Evolutionary conservation across 2,329 filamentous ascomycete genomes (phyloP).

Genomic region (Zarea fungicola): DNA sequence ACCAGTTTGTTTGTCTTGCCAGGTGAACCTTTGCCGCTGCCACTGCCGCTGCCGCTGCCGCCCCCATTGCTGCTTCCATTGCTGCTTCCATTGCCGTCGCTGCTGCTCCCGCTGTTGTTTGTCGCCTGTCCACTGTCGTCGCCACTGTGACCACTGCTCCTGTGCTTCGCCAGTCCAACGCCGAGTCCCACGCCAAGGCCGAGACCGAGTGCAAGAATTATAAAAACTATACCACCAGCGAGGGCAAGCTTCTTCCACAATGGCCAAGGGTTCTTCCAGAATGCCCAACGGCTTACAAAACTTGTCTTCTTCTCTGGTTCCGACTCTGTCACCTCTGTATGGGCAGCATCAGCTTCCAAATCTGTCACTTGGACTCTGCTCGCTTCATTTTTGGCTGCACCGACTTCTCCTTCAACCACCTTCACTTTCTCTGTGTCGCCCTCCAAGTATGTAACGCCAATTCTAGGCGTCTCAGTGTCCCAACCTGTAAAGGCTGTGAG

Average conservation of each 20-base stretch:
- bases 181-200: conserved; percentile 1
- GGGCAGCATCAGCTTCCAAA: neutral
- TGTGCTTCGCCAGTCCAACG: neutral
- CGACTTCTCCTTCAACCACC: no score
- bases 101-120: neutral
- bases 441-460: no score
- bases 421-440: no score
- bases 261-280: neutral
- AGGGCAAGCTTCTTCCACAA: neutral
- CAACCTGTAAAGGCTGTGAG: neutral
- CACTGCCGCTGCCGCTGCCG: neutral
- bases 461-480: neutral
- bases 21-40: neutral
- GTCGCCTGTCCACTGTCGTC: no score
- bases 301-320: neutral
- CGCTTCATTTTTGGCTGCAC: no score
- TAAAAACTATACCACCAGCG: neutral
- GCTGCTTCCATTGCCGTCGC: neutral
- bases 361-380: neutral
- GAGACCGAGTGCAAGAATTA: neutral
- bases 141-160: neutral
- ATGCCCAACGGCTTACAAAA: no score
- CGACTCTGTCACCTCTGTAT: neutral
- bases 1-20: conserved; percentile 11
- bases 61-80: neutral